Evolutionary conservation across 495 filamentous ascomycete species (phyloP).

Genomic region (Penicillium ochrochloron): DNA sequence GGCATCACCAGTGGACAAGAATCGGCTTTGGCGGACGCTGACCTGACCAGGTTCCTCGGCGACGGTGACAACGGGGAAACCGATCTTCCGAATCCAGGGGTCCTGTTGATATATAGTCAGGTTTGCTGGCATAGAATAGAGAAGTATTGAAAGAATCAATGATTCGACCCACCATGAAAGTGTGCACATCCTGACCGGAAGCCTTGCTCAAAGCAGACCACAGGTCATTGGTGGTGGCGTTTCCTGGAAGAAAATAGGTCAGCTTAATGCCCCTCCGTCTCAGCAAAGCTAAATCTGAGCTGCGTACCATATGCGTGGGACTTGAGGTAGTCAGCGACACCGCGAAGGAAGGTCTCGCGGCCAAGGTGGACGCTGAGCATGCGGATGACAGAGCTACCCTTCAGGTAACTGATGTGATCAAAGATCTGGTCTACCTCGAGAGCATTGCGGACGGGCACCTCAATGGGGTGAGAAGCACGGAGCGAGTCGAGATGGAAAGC

Average conservation of each 20-base stretch:
- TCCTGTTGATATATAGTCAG: slow-evolving; percentile 50
- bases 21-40: slow-evolving; percentile 79
- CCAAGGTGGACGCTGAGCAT: slow-evolving; percentile 91
- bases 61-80: slow-evolving; percentile 87
- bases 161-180: slow-evolving; percentile 68
- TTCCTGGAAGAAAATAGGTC: slow-evolving; percentile 50
- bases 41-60: slow-evolving; percentile 83
- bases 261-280: neutral
- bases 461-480: slow-evolving; percentile 90
- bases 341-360: slow-evolving; percentile 81
- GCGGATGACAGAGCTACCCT: slow-evolving; percentile 92
- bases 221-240: slow-evolving; percentile 90
- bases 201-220: slow-evolving; percentile 90
- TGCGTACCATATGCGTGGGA: slow-evolving; percentile 71
- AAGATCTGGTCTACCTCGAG: slow-evolving; percentile 97
- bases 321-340: slow-evolving; percentile 87
- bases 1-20: slow-evolving; percentile 87
- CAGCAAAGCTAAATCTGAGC: neutral
- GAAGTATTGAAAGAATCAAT: neutral
- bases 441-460: slow-evolving; percentile 87
- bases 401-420: slow-evolving; percentile 92
- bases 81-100: slow-evolving; percentile 92
- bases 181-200: slow-evolving; percentile 83
- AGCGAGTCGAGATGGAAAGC: slow-evolving; percentile 88
- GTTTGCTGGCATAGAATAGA: neutral